Evolutionary conservation across 495 filamentous ascomycete species (phyloP).

Genomic region (Glonium stellatum): DNA sequence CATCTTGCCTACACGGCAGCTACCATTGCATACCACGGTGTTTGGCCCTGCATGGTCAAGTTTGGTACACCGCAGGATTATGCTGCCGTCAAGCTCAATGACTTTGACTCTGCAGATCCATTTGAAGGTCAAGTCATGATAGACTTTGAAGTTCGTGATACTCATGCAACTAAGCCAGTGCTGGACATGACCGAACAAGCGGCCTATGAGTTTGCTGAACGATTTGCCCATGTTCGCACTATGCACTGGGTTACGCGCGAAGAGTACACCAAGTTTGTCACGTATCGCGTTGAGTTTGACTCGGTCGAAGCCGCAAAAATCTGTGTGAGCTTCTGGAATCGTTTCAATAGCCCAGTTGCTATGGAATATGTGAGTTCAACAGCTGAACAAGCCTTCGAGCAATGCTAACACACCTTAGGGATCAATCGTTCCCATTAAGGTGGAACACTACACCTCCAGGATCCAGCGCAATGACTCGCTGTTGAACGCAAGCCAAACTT

Average conservation of each 20-base stretch:
- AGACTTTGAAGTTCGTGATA: background rate
- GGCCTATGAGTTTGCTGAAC: background rate
- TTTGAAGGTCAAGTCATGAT: constrained; percentile 19
- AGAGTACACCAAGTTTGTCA: background rate
- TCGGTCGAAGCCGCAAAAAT: constrained; percentile 10
- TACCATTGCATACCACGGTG: background rate
- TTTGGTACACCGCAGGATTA: constrained; percentile 7
- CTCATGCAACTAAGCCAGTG: background rate
- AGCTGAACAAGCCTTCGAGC: too few relatives aligned
- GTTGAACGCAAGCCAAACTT: too few relatives aligned
- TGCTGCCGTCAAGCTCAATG: constrained; percentile 10
- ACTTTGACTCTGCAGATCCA: background rate
- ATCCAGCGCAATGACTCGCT: too few relatives aligned
- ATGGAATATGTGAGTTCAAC: constrained; percentile 2
- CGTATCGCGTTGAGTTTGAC: constrained; percentile 17
- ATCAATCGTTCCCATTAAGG: too few relatives aligned
- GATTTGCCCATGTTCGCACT: background rate
- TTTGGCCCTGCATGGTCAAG: background rate
- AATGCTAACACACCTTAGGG: too few relatives aligned
- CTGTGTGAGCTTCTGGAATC: background rate
- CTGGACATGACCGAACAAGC: background rate
- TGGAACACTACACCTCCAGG: too few relatives aligned
- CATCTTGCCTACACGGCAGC: background rate
- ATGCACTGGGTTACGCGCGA: background rate
- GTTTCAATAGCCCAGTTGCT: background rate